Percentiles rank a stretch among this genome's conserved stretches.
Evolutionary conservation across 495 filamentous ascomycete genomes (phyloP).

Genomic region (Hypomontagnella submonticulosa): DNA sequence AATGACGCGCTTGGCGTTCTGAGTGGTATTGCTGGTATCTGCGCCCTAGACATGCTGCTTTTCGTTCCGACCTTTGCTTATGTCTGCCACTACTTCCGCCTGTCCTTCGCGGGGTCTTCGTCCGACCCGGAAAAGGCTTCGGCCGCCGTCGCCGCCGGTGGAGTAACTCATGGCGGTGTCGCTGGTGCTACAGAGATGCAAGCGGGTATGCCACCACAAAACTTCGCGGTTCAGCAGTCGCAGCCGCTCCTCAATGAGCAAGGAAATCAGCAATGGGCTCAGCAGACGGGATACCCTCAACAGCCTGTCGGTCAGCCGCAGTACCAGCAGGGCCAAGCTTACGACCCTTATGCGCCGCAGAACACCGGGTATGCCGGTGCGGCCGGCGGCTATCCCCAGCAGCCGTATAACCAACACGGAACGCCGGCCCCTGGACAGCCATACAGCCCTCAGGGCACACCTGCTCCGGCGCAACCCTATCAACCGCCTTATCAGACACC

Average conservation of each 20-base stretch:
- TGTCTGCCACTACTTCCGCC: constrained; percentile 55
- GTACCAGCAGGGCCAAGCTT: constrained; percentile 29
- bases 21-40: constrained; percentile 56
- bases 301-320: constrained; percentile 35
- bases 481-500: constrained; percentile 24
- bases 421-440: constrained; percentile 34
- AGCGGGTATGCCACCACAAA: constrained; percentile 42
- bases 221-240: constrained; percentile 21
- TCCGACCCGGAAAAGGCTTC: constrained; percentile 51
- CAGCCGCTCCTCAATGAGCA: constrained; percentile 44
- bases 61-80: constrained; percentile 59
- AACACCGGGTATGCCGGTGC: constrained; percentile 37
- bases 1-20: constrained; percentile 47
- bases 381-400: constrained; percentile 34
- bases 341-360: constrained; percentile 42
- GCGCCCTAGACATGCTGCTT: constrained; percentile 56
- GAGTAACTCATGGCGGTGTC: constrained; percentile 2
- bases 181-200: constrained; percentile 35
- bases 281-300: constrained; percentile 40
- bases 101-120: constrained; percentile 44
- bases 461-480: constrained; percentile 21
- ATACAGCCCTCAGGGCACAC: constrained; percentile 35
- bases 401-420: constrained; percentile 24
- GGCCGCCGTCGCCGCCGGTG: constrained; percentile 33
- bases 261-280: constrained; percentile 39